Base-by-base conservation (phyloP, 2,329 filamentous ascomycete genomes). In the Zasmidium cellare region DNA sequence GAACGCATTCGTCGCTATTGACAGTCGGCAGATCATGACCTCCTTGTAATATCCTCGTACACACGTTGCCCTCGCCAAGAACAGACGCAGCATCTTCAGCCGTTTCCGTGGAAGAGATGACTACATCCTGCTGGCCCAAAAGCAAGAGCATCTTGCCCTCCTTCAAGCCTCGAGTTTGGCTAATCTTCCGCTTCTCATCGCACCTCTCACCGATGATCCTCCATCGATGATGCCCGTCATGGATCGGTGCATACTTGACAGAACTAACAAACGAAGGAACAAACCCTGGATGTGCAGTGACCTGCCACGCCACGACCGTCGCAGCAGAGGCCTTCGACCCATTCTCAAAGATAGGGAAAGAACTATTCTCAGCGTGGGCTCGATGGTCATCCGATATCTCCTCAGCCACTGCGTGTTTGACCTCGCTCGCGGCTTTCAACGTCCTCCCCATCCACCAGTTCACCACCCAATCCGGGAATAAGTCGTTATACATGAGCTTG, bases 1-100 rank as follows among this genome's bases (percentile, higher is more conserved):
- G 71, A 1, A 84, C 85, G 56, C 90, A 80, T 55, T 85, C 81
- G 9, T 77, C 75, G 2, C 83, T 84, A 56, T 80, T 81, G 12
- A 83, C 83, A 62, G 90, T 85, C 1, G 85, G 86, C 59, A 91
- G 76, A 67, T 91, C 88, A 69, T 92, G 89, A 0, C 87, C 88
- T 3, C 83, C 87, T 22, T 84, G 79, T 16, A 90, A 67, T 22
- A 83, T 74, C 45, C 79, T 76, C 51, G 87, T 79, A 56, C 83
- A 78, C 2, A 87, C 79, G 56, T 87, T 84, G n/a, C 73, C 69
- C 22, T 77, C 73, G 2, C 86, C 85, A 20, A 91, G 71, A 14
- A 82, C 80, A 11, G 75, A 74, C 9, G 74, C 77, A 2, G 83
- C 84, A 72, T 92, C 89, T 46, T 83, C 80, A 1, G 83, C 74